These are phyloP conservation scores for Rhododendron molle DNA, from an alignment of 148 eudicot genomes.

Conservation along the genomic window DNA sequence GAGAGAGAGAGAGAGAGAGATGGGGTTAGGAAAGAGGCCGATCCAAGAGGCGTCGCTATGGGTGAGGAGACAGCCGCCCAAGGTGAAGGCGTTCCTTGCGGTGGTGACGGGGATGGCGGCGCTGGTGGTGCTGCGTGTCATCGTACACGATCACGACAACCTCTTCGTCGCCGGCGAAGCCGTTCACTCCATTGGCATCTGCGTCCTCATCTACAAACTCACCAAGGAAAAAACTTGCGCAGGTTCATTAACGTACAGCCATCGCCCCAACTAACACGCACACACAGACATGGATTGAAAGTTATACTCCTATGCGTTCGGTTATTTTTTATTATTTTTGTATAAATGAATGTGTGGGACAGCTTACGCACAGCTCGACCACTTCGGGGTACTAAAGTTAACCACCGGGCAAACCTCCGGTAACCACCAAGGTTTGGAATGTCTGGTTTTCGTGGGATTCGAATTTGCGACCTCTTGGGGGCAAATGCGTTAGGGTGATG, in stretches of 20 bases:
- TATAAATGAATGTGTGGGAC: too few species aligned
- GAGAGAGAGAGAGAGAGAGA: neutral
- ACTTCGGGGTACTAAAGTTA: too few species aligned
- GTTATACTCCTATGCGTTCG: too few species aligned
- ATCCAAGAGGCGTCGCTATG: slow-evolving; percentile 50
- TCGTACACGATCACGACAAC: slow-evolving; percentile 81
- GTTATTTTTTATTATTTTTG: too few species aligned
- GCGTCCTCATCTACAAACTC: slow-evolving; percentile 75
- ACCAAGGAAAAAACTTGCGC: slow-evolving; percentile 86
- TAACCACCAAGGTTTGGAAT: too few species aligned
- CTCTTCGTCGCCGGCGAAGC: slow-evolving; percentile 87
- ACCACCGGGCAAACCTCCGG: too few species aligned
- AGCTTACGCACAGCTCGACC: too few species aligned
- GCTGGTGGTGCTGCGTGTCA: slow-evolving; percentile 50
- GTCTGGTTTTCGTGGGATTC: too few species aligned
- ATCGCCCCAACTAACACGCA: neutral
- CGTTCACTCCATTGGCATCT: slow-evolving; percentile 74
- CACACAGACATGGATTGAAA: neutral
- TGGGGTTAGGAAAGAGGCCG: slow-evolving; percentile 59
- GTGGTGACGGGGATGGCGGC: slow-evolving; percentile 69
- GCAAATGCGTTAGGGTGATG: neutral
- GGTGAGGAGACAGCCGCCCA: slow-evolving; percentile 80
- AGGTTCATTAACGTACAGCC: slow-evolving; percentile 29
- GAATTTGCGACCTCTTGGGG: too few species aligned
- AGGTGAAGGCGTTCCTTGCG: slow-evolving; percentile 81